Conservation (phyloP, 768 basidiomycete genomes). For the Leccinum aurantiacum region DNA sequence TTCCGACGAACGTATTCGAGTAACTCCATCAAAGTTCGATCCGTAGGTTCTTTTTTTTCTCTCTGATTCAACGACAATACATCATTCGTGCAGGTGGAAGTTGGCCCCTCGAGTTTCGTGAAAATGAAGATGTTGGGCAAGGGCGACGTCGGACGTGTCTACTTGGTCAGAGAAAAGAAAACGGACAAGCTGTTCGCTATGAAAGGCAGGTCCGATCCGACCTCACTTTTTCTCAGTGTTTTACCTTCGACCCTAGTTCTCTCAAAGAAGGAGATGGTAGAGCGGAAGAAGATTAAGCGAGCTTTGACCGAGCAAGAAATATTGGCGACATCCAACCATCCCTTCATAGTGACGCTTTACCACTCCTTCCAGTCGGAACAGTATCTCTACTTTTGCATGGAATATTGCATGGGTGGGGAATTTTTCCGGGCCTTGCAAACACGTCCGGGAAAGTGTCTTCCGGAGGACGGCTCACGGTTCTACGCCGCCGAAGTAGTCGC, state of each 20-base stretch:
- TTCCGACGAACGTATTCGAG: constrained; percentile 96
- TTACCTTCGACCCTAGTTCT: constrained; percentile 62
- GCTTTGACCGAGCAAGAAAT: constrained; percentile 99
- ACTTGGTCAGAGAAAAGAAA: constrained; percentile 98
- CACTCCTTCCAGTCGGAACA: constrained; percentile 99
- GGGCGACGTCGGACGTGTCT: constrained; percentile 98
- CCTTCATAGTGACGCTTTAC: constrained; percentile 98
- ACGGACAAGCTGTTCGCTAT: constrained; percentile 94
- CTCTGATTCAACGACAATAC: background rate
- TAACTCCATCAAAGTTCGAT: constrained; percentile 92
- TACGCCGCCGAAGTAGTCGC: constrained; percentile 99
- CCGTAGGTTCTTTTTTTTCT: constrained; percentile 49
- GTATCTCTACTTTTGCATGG: constrained; percentile 98
- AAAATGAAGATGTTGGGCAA: constrained; percentile 99
- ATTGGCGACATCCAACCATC: constrained; percentile 96
- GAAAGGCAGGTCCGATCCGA: constrained; percentile 73
- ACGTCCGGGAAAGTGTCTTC: constrained; percentile 92
- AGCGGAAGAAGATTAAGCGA: constrained; percentile 98
- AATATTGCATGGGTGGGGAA: constrained; percentile 98
- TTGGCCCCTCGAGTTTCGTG: constrained; percentile 89
- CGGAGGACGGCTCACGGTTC: constrained; percentile 94
- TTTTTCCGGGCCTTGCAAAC: constrained; percentile 98
- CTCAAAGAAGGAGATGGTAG: constrained; percentile 99
- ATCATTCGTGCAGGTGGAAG: constrained; percentile 68
- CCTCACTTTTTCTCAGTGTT: constrained; percentile 3